Evolutionary conservation across 2,329 filamentous ascomycete species (phyloP), one percentile per base, ranked within the genome.

Genomic region (Westerdykella sp.): DNA sequence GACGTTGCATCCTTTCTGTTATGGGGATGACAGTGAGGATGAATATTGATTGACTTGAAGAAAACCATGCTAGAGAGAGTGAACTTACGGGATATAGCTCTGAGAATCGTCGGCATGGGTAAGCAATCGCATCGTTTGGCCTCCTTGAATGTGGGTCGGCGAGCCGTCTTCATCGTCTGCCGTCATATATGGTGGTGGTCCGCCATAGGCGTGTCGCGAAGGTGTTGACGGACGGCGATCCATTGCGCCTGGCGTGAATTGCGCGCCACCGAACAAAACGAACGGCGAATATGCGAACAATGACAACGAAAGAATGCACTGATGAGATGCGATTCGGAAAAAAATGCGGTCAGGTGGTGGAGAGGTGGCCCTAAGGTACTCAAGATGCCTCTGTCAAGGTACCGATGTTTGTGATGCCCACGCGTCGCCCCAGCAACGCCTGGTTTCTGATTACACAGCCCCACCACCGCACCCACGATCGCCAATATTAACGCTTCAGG

Each of bases 121-220:
- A 64, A 76, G 66, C 57, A 75, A 63, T 46, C 73, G 70, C 72
- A 76, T 74, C 37, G 69, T 72, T 43, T 71, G 65, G 43, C 68
- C 68, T 56, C 67, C 63, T 53, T 66, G 66, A 43, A 54, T 51
- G 38, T 60, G 54, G 28, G 56, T 59, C 25, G 62, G 59, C 14
- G 60, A 56, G 37, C 53, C 56, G 39, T 67, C 63, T 37, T 67
- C 63, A 35, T 73, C 69, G 47, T 70, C 67, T 43, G 55, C 57
- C 13, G 45, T 41, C 5, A 52, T 46, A 52, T 74, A 75, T 53
- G 67, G 63, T 48, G 72, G 71, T 38, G 71, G 71, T 37, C 64
- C 63, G 38, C 59, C 56, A 51, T 71, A 71, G 39, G 56, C 53
- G 30, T 48, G 40, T 21, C 48, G 25, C 39, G 53, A 48, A 44